phyloP scores from a whole-genome alignment of 345 rosid species.

The Passiflora organensis region DNA sequence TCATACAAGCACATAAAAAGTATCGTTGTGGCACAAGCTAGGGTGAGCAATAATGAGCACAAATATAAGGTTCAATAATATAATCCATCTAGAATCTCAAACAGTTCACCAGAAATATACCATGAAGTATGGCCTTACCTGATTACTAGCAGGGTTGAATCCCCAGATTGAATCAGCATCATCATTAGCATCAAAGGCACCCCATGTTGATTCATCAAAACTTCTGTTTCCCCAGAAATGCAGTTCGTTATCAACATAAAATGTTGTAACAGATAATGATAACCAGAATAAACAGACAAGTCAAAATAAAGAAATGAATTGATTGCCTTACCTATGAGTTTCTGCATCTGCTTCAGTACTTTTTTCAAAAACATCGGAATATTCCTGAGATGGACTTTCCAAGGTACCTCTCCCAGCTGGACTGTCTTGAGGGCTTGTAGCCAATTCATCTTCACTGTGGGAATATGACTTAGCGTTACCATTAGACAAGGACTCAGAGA shows the following conservation, averaged over 20 bases:
- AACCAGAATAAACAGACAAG: not conserved
- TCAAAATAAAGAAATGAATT: not conserved
- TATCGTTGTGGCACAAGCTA: too few relatives aligned
- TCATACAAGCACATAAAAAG: too few relatives aligned
- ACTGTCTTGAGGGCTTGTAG: slow-evolving; percentile 82
- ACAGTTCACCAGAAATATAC: not conserved
- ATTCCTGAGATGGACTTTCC: slow-evolving; percentile 60
- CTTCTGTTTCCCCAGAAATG: slow-evolving; percentile 33
- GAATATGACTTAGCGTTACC: slow-evolving; percentile 42
- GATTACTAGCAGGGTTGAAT: slow-evolving; percentile 51
- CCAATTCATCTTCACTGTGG: slow-evolving; percentile 77
- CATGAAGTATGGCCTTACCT: slow-evolving; percentile 46
- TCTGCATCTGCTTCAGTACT: slow-evolving; percentile 56
- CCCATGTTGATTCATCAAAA: slow-evolving; percentile 92
- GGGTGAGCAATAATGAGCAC: too few relatives aligned
- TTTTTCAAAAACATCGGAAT: slow-evolving; percentile 58
- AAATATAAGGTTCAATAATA: too few relatives aligned
- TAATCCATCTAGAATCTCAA: too few relatives aligned
- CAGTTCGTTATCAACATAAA: not conserved
- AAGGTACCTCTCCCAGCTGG: slow-evolving; percentile 52
- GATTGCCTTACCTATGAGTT: slow-evolving; percentile 35
- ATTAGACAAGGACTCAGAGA: slow-evolving; percentile 47
- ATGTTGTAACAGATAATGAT: not conserved
- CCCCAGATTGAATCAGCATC: slow-evolving; percentile 96
- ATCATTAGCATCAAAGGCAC: slow-evolving; percentile 84